phyloP scores from a whole-genome alignment of 2,329 filamentous ascomycete genomes.

The Aspergillus ustus region DNA sequence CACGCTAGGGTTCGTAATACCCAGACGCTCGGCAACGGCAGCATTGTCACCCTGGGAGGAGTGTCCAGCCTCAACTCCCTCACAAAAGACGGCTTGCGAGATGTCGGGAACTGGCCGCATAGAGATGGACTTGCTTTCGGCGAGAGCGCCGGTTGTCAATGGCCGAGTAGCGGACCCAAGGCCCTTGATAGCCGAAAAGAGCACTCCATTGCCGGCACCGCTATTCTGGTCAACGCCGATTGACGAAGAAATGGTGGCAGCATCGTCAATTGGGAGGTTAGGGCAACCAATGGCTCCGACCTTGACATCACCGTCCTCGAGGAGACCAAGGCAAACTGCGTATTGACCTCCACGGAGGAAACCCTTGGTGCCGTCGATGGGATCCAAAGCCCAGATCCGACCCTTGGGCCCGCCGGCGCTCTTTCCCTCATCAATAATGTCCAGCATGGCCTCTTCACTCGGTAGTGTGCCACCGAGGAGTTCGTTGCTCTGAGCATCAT shows the following conservation, averaged over 20 bases:
- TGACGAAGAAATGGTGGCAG: constrained; percentile 69
- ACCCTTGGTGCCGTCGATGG: constrained; percentile 97
- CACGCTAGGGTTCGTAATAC: constrained; percentile 86
- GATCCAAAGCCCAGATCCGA: constrained; percentile 93
- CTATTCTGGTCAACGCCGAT: constrained; percentile 77
- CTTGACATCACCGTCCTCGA: constrained; percentile 91
- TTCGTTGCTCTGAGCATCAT: constrained; percentile 67
- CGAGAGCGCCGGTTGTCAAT: constrained; percentile 58
- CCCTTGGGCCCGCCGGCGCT: constrained; percentile 46
- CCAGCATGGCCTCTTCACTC: constrained; percentile 65
- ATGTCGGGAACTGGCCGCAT: constrained; percentile 81
- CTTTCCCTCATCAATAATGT: constrained; percentile 61
- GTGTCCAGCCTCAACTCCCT: constrained; percentile 92
- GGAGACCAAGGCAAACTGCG: constrained; percentile 87
- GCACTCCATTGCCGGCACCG: constrained; percentile 76
- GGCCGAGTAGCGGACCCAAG: constrained; percentile 81
- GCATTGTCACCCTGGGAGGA: constrained; percentile 88
- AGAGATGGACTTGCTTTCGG: constrained; percentile 65
- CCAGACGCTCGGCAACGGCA: constrained; percentile 79
- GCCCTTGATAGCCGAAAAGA: constrained; percentile 83
- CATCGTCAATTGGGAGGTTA: constrained; percentile 88
- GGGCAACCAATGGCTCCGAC: constrained; percentile 95
- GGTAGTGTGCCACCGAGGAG: constrained; percentile 71
- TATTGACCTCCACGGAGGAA: constrained; percentile 97
- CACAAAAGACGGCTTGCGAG: constrained; percentile 85